phyloP scores from a whole-genome alignment of 768 basidiomycete genomes.

The Auricularia auricula-judae region DNA sequence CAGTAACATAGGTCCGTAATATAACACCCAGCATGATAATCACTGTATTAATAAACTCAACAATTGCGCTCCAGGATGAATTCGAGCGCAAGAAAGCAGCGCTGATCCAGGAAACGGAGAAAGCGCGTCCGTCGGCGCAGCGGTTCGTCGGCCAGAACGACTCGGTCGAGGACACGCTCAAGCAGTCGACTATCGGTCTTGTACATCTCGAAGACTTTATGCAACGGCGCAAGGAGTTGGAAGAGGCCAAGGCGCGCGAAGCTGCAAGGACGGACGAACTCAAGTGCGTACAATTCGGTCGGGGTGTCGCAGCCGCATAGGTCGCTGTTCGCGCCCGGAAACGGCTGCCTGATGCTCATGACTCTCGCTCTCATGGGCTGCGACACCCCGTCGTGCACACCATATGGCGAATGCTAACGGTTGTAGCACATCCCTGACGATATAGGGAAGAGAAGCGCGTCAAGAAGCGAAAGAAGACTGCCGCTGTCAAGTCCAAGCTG shows the following conservation, averaged over 20 bases:
- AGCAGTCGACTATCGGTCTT: slow-evolving; percentile 84
- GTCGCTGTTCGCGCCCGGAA: neutral
- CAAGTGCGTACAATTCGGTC: slow-evolving; percentile 55
- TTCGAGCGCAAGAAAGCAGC: slow-evolving; percentile 72
- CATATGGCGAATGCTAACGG: slow-evolving; percentile 50
- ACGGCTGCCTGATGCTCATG: too few relatives aligned
- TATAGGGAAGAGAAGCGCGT: slow-evolving; percentile 74
- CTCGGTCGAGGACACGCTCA: slow-evolving; percentile 86
- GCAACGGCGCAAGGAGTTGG: slow-evolving; percentile 74
- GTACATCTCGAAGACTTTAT: slow-evolving; percentile 90
- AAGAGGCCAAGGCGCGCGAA: slow-evolving; percentile 84
- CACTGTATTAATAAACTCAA: slow-evolving; percentile 19
- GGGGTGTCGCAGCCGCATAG: slow-evolving; percentile 5
- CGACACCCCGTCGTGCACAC: slow-evolving; percentile 1
- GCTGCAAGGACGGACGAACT: slow-evolving; percentile 75
- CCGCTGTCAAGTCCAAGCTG: slow-evolving; percentile 58
- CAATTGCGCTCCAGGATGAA: slow-evolving; percentile 34
- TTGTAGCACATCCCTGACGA: slow-evolving; percentile 64
- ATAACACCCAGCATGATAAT: slow-evolving; percentile 23
- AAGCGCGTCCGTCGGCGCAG: slow-evolving; percentile 73
- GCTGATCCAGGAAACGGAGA: slow-evolving; percentile 83
- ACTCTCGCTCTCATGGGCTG: too few relatives aligned
- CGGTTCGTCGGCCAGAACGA: slow-evolving; percentile 93
- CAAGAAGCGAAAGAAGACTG: slow-evolving; percentile 88
- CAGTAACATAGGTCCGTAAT: neutral